phyloP scores from a whole-genome alignment of 2,329 filamentous ascomycete species.

The Penicillium sp. region DNA sequence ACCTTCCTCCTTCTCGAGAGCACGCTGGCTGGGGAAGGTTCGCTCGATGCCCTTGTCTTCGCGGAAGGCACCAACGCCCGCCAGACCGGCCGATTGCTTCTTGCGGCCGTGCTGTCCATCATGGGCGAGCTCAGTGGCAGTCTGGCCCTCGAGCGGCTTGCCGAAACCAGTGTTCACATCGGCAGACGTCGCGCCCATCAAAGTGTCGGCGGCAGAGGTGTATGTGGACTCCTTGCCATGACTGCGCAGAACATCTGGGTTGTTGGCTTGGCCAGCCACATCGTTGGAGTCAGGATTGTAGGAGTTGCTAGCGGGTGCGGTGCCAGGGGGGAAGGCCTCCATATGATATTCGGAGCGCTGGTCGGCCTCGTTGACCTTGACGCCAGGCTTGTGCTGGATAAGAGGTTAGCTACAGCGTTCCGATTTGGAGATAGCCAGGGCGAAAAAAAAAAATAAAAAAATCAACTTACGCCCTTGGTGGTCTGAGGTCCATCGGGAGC shows the following conservation, averaged over 20 bases:
- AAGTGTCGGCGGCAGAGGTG: constrained; percentile 51
- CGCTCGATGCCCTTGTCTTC: constrained; percentile 27
- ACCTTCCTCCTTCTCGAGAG: constrained; percentile 33
- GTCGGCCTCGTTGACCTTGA: constrained; percentile 57
- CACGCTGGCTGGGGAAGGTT: constrained; percentile 31
- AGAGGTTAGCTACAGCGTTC: constrained; percentile 10
- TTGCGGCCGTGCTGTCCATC: constrained; percentile 50
- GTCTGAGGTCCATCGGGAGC: constrained; percentile 58
- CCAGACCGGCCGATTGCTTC: constrained; percentile 47
- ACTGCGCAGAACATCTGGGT: constrained; percentile 41
- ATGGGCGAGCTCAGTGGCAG: constrained; percentile 52
- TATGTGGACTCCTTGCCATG: constrained; percentile 48
- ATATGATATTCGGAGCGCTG: constrained; percentile 69
- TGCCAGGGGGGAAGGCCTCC: constrained; percentile 64
- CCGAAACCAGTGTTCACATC: constrained; percentile 60
- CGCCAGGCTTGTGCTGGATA: constrained; percentile 65
- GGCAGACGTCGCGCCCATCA: constrained; percentile 57
- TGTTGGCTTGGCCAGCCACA: constrained; percentile 46
- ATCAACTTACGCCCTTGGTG: constrained; percentile 57
- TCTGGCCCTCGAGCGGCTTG: constrained; percentile 56
- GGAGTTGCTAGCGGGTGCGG: constrained; percentile 61
- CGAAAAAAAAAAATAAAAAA: too few relatives aligned
- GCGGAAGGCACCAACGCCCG: constrained; percentile 47
- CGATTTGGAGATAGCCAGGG: too few relatives aligned
- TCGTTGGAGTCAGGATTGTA: constrained; percentile 50